Conservation (phyloP, 1,139 yeast species). For the Pichia sp. region DNA sequence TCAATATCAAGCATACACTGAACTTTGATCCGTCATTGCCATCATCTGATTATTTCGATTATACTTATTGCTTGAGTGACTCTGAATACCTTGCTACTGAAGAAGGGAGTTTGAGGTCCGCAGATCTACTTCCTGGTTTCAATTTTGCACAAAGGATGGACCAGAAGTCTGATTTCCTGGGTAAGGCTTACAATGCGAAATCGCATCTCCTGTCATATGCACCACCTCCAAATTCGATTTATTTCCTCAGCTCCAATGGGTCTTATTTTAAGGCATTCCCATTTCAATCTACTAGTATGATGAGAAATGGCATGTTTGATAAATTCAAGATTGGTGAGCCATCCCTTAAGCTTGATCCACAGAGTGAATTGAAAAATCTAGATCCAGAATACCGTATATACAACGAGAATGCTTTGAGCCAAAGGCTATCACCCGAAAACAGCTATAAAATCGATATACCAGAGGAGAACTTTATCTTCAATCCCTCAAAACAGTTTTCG, state of each 20-base stretch:
- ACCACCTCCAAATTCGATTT: slow-evolving; percentile 36
- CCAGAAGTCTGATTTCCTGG: slow-evolving; percentile 28
- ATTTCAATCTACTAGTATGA: slow-evolving; percentile 19
- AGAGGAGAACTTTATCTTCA: slow-evolving; percentile 5
- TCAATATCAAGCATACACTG: slow-evolving; percentile 13
- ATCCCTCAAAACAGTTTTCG: slow-evolving; percentile 8
- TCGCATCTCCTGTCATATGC: slow-evolving; percentile 37
- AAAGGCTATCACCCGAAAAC: background rate
- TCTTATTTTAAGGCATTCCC: slow-evolving; percentile 29
- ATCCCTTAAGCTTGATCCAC: slow-evolving; percentile 11
- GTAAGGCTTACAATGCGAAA: slow-evolving; percentile 34
- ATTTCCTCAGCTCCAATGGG: slow-evolving; percentile 37
- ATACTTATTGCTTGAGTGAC: slow-evolving; percentile 15
- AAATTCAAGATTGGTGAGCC: slow-evolving; percentile 16
- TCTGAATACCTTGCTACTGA: slow-evolving; percentile 6
- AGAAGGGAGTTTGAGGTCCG: slow-evolving; percentile 5
- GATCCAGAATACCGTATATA: background rate
- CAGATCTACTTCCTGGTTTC: slow-evolving; percentile 37
- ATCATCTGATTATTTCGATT: slow-evolving; percentile 10
- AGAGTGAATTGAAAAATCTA: slow-evolving; percentile 15
- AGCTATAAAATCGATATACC: slow-evolving; percentile 5
- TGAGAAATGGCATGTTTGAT: slow-evolving; percentile 27
- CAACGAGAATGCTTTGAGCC: slow-evolving; percentile 2
- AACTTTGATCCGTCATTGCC: slow-evolving; percentile 1
- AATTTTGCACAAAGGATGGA: slow-evolving; percentile 30